Evolutionary conservation across 805 yeast genomes (phyloP).

Genomic region (Sugiyamaella floridensis): DNA sequence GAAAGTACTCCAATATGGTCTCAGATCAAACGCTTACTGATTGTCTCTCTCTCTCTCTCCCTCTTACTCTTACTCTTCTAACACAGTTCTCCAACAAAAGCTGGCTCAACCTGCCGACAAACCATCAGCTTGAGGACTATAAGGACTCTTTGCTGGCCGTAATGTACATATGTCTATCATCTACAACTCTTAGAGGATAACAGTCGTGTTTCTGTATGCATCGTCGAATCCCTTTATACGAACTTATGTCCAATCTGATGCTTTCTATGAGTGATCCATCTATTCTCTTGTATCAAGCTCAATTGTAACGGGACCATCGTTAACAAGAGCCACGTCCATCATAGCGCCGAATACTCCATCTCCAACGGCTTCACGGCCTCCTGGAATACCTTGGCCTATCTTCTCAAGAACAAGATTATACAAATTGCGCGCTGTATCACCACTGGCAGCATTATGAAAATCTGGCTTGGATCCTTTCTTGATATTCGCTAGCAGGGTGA

Average conservation of each 20-base stretch:
- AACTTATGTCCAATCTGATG: too few relatives aligned
- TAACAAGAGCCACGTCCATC: constrained; percentile 88
- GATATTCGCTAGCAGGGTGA: constrained; percentile 78
- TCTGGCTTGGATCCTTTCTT: constrained; percentile 94
- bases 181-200: too few relatives aligned
- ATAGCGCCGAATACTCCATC: constrained; percentile 94
- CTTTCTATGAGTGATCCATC: background rate
- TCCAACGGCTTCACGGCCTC: constrained; percentile 58
- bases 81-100: constrained; percentile 3
- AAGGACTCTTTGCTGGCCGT: background rate
- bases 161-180: background rate
- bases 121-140: background rate
- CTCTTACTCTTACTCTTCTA: background rate
- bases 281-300: constrained; percentile 56
- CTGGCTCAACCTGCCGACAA: background rate
- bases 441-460: constrained; percentile 86
- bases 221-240: too few relatives aligned
- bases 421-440: constrained; percentile 45
- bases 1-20: too few relatives aligned
- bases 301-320: constrained; percentile 93
- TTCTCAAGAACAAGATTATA: constrained; percentile 41
- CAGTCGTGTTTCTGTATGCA: too few relatives aligned
- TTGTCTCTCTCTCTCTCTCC: background rate
- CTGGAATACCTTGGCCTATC: constrained; percentile 21
- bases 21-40: too few relatives aligned